These are phyloP conservation scores for Gyromitra esculenta DNA, from an alignment of 2,329 filamentous ascomycete genomes.

Conservation along the genomic window DNA sequence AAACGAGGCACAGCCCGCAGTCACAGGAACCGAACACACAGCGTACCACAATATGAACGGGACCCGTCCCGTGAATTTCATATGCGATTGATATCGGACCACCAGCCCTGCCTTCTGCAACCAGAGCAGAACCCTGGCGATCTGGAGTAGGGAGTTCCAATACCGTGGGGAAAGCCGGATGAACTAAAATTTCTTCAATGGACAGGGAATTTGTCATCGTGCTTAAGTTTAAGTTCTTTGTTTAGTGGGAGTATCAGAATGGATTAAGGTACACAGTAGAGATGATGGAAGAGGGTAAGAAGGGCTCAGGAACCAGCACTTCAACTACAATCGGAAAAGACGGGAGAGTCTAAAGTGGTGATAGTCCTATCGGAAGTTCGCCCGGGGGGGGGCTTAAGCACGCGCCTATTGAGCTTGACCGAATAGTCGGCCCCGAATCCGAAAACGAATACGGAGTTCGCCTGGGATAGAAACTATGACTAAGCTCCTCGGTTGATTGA, in stretches of 20 bases:
- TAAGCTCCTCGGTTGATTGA: slow-evolving; percentile 33
- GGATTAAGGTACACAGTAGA: slow-evolving; percentile 7
- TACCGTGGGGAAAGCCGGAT: slow-evolving; percentile 52
- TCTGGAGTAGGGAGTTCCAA: slow-evolving; percentile 48
- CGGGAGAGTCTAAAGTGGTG: slow-evolving; percentile 39
- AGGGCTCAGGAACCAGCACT: slow-evolving; percentile 15
- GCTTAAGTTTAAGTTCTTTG: neutral
- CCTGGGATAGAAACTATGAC: slow-evolving; percentile 21
- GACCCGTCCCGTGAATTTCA: slow-evolving; percentile 54
- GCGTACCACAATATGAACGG: slow-evolving; percentile 53
- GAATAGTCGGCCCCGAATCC: slow-evolving; percentile 28
- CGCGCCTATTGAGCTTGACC: slow-evolving; percentile 25
- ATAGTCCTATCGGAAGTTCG: slow-evolving; percentile 15
- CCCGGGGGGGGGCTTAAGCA: slow-evolving; percentile 34
- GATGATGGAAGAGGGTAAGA: slow-evolving; percentile 12
- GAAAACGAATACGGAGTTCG: slow-evolving; percentile 46
- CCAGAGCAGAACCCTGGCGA: slow-evolving; percentile 45
- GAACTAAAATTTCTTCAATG: slow-evolving; percentile 53
- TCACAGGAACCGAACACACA: slow-evolving; percentile 16
- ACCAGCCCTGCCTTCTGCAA: slow-evolving; percentile 52
- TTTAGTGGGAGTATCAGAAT: slow-evolving; percentile 18
- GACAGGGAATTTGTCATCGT: slow-evolving; percentile 46
- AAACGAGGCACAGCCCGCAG: slow-evolving; percentile 45
- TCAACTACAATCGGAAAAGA: slow-evolving; percentile 29
- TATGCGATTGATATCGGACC: slow-evolving; percentile 55